Base-by-base conservation (phyloP, 164 flowering plant species). In the Annona squamosa region DNA sequence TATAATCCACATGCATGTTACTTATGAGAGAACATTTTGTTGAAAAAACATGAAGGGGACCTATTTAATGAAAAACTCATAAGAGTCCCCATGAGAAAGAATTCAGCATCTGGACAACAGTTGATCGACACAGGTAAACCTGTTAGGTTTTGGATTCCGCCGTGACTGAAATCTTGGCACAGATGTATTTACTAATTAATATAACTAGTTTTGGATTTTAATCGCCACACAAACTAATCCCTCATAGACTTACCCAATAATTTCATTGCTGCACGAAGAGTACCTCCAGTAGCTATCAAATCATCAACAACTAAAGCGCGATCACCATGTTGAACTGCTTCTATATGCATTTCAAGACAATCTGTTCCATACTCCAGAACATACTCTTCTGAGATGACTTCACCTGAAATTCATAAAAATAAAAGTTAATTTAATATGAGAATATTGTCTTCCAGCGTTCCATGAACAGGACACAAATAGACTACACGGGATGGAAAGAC, bases 281-380 rank as follows among this genome's bases (percentile, higher is more conserved):
- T 92, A 69, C 98, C 98, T 13, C 97, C 97, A 61, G 97, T 92
- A 37, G 99, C 97, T 67, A 94, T 85, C 78, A 94, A 82, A 83
- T 92, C 99, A 84, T 94, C 99, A 69, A 94, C 97, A 18, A 93
- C 93, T 81, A 95, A 74, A 71, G 92, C 98, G 57, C 89, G 88
- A 4, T 95, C 99, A 10, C 88, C 90, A 48, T 80, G 76, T 76
- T 88, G 83, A 47, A 93, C 97, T 3, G 99, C 99, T 73, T 92
- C 99, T 59, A 93, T 84, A 73, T 95, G 99, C 99, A 95, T 95
- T 81, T 95, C 91, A 72, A 94, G 85, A 63, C 98, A 87, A 79
- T 94, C 99, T 19, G 81, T 88, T 73, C 99, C 99, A 81, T 93
- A 95, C 79, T 95, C 99, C 77, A 95, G 74, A 46, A 79, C 82